Evolutionary conservation across 495 filamentous ascomycete genomes (phyloP).

Genomic region (Delitschia confertaspora): DNA sequence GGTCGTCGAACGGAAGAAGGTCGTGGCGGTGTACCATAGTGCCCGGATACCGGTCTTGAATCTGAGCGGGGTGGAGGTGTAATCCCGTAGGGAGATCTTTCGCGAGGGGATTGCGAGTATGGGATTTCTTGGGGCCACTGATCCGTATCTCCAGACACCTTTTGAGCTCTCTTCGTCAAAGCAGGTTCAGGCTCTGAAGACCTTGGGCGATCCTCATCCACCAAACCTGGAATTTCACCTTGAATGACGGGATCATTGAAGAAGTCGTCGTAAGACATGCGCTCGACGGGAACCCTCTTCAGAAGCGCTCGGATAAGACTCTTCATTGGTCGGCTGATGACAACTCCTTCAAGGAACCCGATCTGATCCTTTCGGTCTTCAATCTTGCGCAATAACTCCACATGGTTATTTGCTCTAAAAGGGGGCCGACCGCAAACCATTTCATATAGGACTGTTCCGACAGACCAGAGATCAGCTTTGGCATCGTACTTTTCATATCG

Average conservation of each 20-base stretch:
- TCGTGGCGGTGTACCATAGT: conserved; percentile 18
- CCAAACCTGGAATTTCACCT: conserved; percentile 71
- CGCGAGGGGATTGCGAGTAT: conserved; percentile 24
- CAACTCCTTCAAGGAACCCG: conserved; percentile 61
- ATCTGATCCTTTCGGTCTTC: conserved; percentile 78
- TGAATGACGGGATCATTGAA: conserved; percentile 67
- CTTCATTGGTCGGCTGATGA: conserved; percentile 70
- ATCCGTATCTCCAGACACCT: conserved; percentile 19
- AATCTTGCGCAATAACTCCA: conserved; percentile 85
- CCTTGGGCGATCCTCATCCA: conserved; percentile 60
- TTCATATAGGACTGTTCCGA: conserved; percentile 89
- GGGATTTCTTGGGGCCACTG: conserved; percentile 13
- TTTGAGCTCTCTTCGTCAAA: conserved; percentile 23
- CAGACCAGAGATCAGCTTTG: conserved; percentile 94
- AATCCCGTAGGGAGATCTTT: conserved; percentile 15
- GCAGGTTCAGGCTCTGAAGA: conserved; percentile 31
- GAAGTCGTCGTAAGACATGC: conserved; percentile 74
- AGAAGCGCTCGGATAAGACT: conserved; percentile 68
- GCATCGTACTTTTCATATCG: conserved; percentile 96
- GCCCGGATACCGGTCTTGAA: conserved; percentile 21
- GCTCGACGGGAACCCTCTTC: conserved; percentile 74
- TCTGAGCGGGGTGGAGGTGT: conserved; percentile 23
- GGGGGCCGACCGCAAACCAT: conserved; percentile 88
- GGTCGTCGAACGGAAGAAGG: conserved; percentile 13
- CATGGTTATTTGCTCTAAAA: conserved; percentile 86